Evolutionary conservation across 129 eudicot genomes (phyloP), one percentile per base, ranked within the genome.

Genomic region (Artemisia tridentata): DNA sequence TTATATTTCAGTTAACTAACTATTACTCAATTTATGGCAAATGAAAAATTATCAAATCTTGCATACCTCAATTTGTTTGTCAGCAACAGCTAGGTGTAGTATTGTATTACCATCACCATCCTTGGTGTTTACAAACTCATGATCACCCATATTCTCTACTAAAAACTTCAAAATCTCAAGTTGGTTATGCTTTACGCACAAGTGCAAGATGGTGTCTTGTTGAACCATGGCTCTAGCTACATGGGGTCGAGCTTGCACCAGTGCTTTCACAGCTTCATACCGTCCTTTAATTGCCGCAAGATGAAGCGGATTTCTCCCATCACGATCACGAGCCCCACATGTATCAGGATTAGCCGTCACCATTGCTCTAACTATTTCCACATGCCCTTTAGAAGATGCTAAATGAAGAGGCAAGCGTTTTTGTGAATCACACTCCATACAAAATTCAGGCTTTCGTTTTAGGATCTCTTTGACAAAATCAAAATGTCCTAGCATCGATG

Each of bases 211-310:
- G n/a, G 81, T 84, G 46, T 71, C 85, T 4, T 68, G 60, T 25
- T 54, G 31, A 47, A 72, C 71, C 64, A 49, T 18, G 18, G 55
- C 83, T 19, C 76, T 46, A 79, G 86, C 84, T 2, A 84, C 87
- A 6, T 77, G 72, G 14, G 84, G 75, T 25, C 69, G 64, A 17
- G 67, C 84, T 31, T 14, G 71, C 43, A 86, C 21, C 71, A 86
- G 56, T 70, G 58, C 84, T 53, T 49, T 45, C 66, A 80, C 49
- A 15, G 80, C 87, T 4, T 73, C 70, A 58, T 13, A 52, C 3
- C 34, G 72, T 4, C 96, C 96, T 57, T 66, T 88, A 21, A 85
- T 72, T 48, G 85, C 86, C 5, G 91, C 91, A 8, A 85, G 60
- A 72, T 88, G 88, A 38, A 83, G 49, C 56, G 91, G 86, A 52